These are phyloP conservation scores for Chaetomidium leptoderma DNA, from an alignment of 495 filamentous ascomycete species.

Conservation along the genomic window DNA sequence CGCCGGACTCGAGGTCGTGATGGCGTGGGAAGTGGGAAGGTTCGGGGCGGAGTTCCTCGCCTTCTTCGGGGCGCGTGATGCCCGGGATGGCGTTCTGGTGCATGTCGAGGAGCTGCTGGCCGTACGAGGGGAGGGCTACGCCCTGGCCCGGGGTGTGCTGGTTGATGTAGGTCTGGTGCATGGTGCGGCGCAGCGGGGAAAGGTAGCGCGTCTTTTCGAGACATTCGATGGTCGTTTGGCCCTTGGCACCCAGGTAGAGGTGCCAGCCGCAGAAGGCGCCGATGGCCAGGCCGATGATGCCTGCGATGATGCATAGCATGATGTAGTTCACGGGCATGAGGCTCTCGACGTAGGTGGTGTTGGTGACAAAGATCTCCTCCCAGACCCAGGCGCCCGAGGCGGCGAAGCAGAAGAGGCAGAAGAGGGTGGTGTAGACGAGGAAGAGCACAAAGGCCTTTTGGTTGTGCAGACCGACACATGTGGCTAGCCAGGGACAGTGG, in stretches of 20 bases:
- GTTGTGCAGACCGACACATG: conserved; percentile 87
- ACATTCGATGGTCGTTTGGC: conserved; percentile 90
- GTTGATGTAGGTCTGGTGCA: conserved; percentile 58
- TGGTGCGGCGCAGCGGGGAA: conserved; percentile 64
- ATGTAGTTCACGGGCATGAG: conserved; percentile 88
- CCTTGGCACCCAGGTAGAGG: conserved; percentile 69
- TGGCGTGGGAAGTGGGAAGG: conserved; percentile 8
- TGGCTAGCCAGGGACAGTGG: conserved; percentile 97
- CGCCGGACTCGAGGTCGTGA: conserved; percentile 21
- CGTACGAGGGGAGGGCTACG: conserved; percentile 58
- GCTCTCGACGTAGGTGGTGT: conserved; percentile 55
- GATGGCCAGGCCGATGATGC: conserved; percentile 86
- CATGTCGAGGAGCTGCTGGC: conserved; percentile 71
- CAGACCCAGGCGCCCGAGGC: conserved; percentile 75
- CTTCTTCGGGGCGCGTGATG: conserved; percentile 73
- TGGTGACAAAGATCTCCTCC: conserved; percentile 67
- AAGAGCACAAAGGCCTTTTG: conserved; percentile 96
- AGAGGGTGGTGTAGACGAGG: conserved; percentile 82
- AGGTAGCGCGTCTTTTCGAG: conserved; percentile 93
- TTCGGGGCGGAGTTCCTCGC: conserved; percentile 50
- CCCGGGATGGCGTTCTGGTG: conserved; percentile 81
- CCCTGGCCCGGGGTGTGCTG: conserved; percentile 45
- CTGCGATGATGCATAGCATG: conserved; percentile 75
- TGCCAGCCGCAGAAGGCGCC: conserved; percentile 92
- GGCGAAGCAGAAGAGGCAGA: conserved; percentile 76